Base-by-base conservation (phyloP, 1,284 basidiomycete genomes). In the Ustilago lituana region DNA sequence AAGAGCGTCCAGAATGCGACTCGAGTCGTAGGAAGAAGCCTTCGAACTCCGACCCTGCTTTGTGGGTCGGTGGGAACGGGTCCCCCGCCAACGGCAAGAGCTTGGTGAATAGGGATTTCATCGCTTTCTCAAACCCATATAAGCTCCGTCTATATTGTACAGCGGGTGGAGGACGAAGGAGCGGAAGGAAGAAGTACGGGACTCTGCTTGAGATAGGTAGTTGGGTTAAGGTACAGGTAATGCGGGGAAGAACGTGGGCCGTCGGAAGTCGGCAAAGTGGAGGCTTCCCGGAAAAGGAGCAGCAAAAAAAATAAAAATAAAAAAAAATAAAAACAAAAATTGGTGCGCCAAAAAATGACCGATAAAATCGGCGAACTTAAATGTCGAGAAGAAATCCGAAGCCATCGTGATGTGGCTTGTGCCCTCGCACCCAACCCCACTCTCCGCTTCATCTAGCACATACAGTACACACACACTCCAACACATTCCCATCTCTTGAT, bases 1-100 rank as follows among this genome's bases (percentile, higher is more conserved):
- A n/a, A n/a, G 65, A 51, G 5, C 59, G 55, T 8, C 65, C 59
- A 5, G 43, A 51, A 33, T 70, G 66, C n/a, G 67, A 61, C 32
- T 65, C 33, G 11, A 70, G 38, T 2, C 67, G 53, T 22, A 70
- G 26, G 39, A 70, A 70, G 51, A 70, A 70, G 33, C 67, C 67
- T 40, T 70, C 67, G 44, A 70, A 70, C n/a, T 64, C 61, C n/a
- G 67, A 70, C 1, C 62, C 67, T 15, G 51, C 57, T 19, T 36
- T 36, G 35, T 70, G 67, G 6, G 67, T 70, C 15, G 67, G 67
- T 22, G 67, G 67, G 40, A 61, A 61, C 2, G 67, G 62, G 35
- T 70, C 67, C 14, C 29, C 32, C 23, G 62, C 53, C 37, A 70
- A 24, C 12, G 67, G 67, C 32, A 70, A 31, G 2, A 50, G 10